phyloP scores from a whole-genome alignment of 2,329 filamentous ascomycete genomes.

The Alternaria triticina region DNA sequence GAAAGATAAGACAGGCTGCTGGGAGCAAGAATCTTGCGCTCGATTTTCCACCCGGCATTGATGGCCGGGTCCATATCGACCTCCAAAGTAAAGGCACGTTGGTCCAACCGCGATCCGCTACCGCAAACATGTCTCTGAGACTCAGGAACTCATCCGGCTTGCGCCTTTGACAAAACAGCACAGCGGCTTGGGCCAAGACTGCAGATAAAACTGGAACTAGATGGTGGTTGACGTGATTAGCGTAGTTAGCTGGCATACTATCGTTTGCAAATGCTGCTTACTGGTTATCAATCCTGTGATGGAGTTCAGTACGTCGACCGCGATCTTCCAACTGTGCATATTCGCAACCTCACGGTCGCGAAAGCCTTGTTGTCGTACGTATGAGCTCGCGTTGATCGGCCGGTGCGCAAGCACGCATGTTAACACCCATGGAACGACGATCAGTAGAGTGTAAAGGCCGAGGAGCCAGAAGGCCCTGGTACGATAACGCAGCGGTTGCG shows the following conservation, averaged over 20 bases:
- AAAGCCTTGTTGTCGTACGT: not conserved
- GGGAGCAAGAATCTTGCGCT: not conserved
- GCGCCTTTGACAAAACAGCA: not conserved
- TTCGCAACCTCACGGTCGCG: rapidly evolving
- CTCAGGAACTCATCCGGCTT: not conserved
- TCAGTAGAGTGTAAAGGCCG: not conserved
- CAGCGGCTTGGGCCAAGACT: not conserved
- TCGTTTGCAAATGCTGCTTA: not conserved
- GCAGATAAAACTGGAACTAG: not conserved
- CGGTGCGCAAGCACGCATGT: not conserved
- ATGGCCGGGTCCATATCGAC: not conserved
- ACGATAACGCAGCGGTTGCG: not conserved
- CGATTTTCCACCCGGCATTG: not conserved
- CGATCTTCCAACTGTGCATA: not conserved
- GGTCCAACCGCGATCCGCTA: not conserved
- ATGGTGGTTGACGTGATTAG: not conserved
- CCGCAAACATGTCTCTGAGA: not conserved
- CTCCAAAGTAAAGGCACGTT: not conserved
- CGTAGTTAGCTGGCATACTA: too few relatives aligned
- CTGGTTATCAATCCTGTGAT: not conserved
- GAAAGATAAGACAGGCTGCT: not conserved
- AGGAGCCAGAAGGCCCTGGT: not conserved
- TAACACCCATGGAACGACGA: not conserved
- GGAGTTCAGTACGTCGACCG: not conserved
- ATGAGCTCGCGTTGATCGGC: not conserved